Evolutionary conservation across 805 yeast genomes (phyloP).

Genomic region (Candida odintsovae): DNA sequence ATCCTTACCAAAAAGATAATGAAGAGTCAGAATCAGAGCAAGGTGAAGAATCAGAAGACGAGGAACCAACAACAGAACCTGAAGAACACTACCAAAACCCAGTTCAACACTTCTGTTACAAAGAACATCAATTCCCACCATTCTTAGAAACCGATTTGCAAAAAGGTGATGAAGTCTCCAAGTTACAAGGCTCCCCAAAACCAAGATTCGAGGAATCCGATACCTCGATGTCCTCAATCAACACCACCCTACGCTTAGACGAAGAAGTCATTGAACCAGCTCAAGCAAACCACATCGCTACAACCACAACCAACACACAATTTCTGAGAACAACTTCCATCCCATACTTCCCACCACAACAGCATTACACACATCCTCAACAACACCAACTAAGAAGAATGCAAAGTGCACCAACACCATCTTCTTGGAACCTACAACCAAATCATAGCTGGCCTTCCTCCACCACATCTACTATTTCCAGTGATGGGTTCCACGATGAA

Average conservation of each 20-base stretch:
- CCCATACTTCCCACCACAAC: slow-evolving; percentile 1
- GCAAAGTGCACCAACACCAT: slow-evolving; percentile 1
- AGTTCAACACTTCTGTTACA: neutral
- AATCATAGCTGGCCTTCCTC: neutral
- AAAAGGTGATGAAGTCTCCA: neutral
- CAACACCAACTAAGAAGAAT: slow-evolving; percentile 4
- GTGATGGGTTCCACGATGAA: slow-evolving; percentile 17
- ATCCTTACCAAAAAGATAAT: neutral
- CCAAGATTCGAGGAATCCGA: neutral
- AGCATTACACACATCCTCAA: neutral
- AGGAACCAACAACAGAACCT: neutral
- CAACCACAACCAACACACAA: neutral
- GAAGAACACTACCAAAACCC: neutral
- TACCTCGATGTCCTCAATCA: neutral
- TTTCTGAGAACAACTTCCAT: neutral
- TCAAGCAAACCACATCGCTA: neutral
- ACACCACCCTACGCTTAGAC: neutral
- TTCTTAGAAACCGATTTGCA: neutral
- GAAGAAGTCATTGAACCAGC: neutral
- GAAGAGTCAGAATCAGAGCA: neutral
- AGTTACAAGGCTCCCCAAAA: neutral
- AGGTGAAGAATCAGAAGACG: neutral
- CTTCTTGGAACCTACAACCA: slow-evolving; percentile 3
- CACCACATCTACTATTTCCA: slow-evolving; percentile 1
- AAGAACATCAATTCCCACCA: neutral